Evolutionary conservation across 164 flowering plant genomes (phyloP).

Genomic region (Euptelea pleiosperma): DNA sequence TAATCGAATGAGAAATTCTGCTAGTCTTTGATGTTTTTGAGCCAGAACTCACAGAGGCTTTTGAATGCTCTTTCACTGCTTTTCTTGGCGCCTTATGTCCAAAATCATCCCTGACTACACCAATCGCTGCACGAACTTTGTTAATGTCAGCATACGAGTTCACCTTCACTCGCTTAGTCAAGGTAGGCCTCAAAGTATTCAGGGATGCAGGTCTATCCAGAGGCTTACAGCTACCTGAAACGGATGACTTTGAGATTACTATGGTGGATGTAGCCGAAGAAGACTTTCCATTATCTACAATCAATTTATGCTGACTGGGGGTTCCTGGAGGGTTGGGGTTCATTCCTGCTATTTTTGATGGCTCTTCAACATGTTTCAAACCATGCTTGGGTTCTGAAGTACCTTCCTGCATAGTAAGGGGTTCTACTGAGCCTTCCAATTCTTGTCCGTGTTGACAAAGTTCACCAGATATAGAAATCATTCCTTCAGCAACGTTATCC

Average conservation of each 20-base stretch:
- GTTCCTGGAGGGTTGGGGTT: conserved; percentile 17
- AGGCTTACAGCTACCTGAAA: conserved; percentile 28
- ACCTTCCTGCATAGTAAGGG: conserved; percentile 25
- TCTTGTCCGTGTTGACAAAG: conserved; percentile 25
- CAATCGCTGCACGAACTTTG: conserved; percentile 34
- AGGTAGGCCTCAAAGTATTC: conserved; percentile 28
- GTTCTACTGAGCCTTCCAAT: conserved; percentile 25
- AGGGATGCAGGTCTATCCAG: conserved; percentile 16
- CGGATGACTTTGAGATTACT: conserved; percentile 32
- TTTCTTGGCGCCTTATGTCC: conserved; percentile 33
- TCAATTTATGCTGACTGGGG: conserved; percentile 39
- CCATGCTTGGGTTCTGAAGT: conserved; percentile 36
- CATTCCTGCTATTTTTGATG: conserved; percentile 23
- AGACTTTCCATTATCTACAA: conserved; percentile 41
- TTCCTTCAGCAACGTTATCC: conserved; percentile 23
- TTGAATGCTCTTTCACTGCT: conserved; percentile 40
- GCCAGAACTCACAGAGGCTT: conserved; percentile 30
- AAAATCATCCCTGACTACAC: conserved; percentile 32
- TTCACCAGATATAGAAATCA: conserved; percentile 18
- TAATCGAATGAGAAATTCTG: conserved; percentile 34
- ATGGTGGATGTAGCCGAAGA: conserved; percentile 29
- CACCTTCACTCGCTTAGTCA: conserved; percentile 27
- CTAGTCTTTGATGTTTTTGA: conserved; percentile 41
- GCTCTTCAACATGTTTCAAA: conserved; percentile 31
- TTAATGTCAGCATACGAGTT: conserved; percentile 26